Percentiles rank a stretch among this genome's conserved stretches.
phyloP scores from a whole-genome alignment of 2,329 filamentous ascomycete species.

The Ceratocystis colombiana region DNA sequence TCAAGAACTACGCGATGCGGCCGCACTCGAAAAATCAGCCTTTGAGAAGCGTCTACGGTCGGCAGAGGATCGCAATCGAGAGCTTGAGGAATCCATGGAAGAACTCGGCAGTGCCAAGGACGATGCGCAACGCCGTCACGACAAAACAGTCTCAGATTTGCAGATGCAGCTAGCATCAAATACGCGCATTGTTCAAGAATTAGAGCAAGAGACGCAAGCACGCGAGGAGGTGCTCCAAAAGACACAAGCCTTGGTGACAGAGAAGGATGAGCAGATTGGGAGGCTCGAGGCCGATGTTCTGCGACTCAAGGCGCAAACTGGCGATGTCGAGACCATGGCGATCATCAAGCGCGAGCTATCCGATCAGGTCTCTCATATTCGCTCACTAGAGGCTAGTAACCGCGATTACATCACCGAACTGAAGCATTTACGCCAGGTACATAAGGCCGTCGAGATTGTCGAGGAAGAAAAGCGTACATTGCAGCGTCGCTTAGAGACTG shows the following conservation, averaged over 20 bases:
- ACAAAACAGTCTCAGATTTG: slow-evolving; percentile 47
- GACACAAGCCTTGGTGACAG: slow-evolving; percentile 55
- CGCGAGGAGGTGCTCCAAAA: slow-evolving; percentile 48
- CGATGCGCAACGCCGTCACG: slow-evolving; percentile 54
- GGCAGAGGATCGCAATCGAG: slow-evolving; percentile 59
- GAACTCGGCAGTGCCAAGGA: slow-evolving; percentile 55
- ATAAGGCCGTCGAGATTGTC: slow-evolving; percentile 83
- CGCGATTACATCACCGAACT: slow-evolving; percentile 71
- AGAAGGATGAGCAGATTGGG: slow-evolving; percentile 61
- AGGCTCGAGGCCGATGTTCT: slow-evolving; percentile 74
- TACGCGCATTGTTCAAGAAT: slow-evolving; percentile 44
- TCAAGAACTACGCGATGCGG: slow-evolving; percentile 41
- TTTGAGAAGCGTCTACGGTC: slow-evolving; percentile 61
- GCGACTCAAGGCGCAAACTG: slow-evolving; percentile 72
- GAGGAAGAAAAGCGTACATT: slow-evolving; percentile 88
- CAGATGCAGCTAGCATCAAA: slow-evolving; percentile 42
- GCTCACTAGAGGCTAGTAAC: slow-evolving; percentile 68
- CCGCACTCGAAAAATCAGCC: slow-evolving; percentile 50
- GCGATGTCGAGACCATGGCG: slow-evolving; percentile 72
- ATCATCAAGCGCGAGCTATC: slow-evolving; percentile 81
- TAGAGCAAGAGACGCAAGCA: slow-evolving; percentile 48
- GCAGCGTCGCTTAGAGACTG: slow-evolving; percentile 64
- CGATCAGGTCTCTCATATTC: slow-evolving; percentile 87
- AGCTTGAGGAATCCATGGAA: slow-evolving; percentile 70
- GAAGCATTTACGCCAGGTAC: slow-evolving; percentile 66